These are phyloP conservation scores for Corylus heterophylla DNA, from an alignment of 306 rosid species.

Conservation along the genomic window DNA sequence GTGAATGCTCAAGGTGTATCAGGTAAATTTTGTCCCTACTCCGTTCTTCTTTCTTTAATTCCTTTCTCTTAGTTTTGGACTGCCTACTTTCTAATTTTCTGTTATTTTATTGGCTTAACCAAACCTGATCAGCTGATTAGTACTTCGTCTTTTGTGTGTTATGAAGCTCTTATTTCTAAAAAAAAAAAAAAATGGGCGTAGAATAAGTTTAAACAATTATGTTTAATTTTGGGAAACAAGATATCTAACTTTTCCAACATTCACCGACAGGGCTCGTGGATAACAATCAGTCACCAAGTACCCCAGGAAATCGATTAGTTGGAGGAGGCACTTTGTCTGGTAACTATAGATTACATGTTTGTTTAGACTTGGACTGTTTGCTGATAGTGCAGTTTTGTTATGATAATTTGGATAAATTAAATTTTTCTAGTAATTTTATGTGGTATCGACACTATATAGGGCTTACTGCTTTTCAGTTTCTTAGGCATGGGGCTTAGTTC, in stretches of 20 bases:
- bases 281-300: conserved; percentile 24
- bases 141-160: not conserved
- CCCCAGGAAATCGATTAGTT: conserved; percentile 29
- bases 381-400: not conserved
- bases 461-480: not conserved
- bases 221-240: not conserved
- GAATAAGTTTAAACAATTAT: not conserved
- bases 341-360: conserved; percentile 14
- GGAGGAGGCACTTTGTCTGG: conserved; percentile 29
- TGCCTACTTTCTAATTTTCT: too few relatives aligned
- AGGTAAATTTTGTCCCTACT: conserved; percentile 21
- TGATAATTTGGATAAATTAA: not conserved
- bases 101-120: not conserved
- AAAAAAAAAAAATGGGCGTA: too few relatives aligned
- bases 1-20: conserved; percentile 23
- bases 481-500: not conserved
- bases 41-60: not conserved
- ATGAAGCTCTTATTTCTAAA: not conserved
- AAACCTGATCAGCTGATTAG: not conserved
- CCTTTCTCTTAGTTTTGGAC: not conserved
- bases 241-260: not conserved
- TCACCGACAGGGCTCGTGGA: conserved; percentile 26
- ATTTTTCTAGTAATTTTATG: not conserved
- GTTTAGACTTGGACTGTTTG: not conserved
- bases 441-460: not conserved